Evolutionary conservation across 345 rosid species (phyloP), one percentile per base, ranked within the genome.

Genomic region (Leavenworthia alabamica): DNA sequence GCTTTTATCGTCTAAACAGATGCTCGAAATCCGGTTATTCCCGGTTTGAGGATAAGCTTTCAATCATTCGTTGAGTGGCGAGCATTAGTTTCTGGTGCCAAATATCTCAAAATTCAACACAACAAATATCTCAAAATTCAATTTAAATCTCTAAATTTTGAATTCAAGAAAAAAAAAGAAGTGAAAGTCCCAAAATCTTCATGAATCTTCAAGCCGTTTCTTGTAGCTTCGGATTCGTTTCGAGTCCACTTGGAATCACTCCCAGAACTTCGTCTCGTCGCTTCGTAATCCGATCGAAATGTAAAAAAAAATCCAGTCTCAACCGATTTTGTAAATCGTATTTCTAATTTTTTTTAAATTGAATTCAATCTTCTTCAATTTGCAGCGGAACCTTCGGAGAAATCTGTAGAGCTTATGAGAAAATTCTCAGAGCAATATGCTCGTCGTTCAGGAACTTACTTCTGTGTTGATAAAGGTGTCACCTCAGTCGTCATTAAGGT

Each of bases 361-460:
- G 39, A 3, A 8, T 56, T 43, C 6, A n/a, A n/a, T n/a, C n/a
- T n/a, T n/a, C n/a, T n/a, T n/a, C n/a, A 13, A 2, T 56, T 46
- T 56, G 16, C 77, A 86, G 99, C 73, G 63, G 99, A 93, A 32
- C 97, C 94, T 5, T 75, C 89, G 42, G 96, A 93, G 44, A 89
- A 93, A 67, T 86, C 96, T 28, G 82, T 89, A 33, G 99, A 93
- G 60, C 58, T 89, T 23, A 89, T 93, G 99, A 86, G 97, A 82
- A 93, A 93, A 71, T 93, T 93, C 83, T 93, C 99, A 0, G 97
- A 93, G 76, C 99, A 93, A 71, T 93, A 93, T 71, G 96, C 94
- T 40, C 90, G 94, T 62, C 83, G 78, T 56, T 93, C 99, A 1
- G 99, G 89, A 48, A 93, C 99, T 12, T 93, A 77, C 70, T 93